Conservation (phyloP, 495 filamentous ascomycete genomes). For the Hypoxylon fuscum region DNA sequence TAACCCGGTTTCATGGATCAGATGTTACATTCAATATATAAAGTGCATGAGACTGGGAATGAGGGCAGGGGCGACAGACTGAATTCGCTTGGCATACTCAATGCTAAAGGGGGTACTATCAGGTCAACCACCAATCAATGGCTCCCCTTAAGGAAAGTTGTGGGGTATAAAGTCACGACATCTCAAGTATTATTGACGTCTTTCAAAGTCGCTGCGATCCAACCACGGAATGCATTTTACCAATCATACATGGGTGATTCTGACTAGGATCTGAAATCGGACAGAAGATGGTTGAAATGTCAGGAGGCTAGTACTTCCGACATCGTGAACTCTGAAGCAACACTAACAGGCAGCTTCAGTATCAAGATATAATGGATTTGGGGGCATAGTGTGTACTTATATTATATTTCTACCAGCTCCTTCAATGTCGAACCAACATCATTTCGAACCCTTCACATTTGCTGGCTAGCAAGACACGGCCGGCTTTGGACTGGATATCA, state of each 20-base stretch:
- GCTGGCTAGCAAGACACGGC: constrained; percentile 15
- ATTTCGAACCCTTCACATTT: constrained; percentile 8
- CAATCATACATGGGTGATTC: too few species aligned
- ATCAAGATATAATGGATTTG: too few species aligned
- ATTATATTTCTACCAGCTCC: too few species aligned
- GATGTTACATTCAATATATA: too few species aligned
- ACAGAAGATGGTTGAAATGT: not conserved
- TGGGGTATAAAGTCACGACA: not conserved
- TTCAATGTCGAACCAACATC: not conserved
- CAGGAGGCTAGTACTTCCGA: not conserved
- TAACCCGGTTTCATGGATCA: too few species aligned
- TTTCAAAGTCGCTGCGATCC: not conserved
- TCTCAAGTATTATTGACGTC: not conserved
- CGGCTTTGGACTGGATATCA: not conserved
- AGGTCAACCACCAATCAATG: not conserved
- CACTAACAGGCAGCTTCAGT: not conserved
- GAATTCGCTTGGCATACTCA: not conserved
- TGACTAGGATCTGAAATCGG: not conserved
- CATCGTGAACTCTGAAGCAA: not conserved
- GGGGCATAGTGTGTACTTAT: too few species aligned
- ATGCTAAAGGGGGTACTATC: not conserved
- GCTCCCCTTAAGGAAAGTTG: not conserved
- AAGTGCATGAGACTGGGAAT: too few species aligned
- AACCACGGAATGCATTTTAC: too few species aligned
- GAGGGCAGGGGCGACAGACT: too few species aligned